Base-by-base conservation (phyloP, 2,329 filamentous ascomycete genomes). In the Aspergillus fijiensis region DNA sequence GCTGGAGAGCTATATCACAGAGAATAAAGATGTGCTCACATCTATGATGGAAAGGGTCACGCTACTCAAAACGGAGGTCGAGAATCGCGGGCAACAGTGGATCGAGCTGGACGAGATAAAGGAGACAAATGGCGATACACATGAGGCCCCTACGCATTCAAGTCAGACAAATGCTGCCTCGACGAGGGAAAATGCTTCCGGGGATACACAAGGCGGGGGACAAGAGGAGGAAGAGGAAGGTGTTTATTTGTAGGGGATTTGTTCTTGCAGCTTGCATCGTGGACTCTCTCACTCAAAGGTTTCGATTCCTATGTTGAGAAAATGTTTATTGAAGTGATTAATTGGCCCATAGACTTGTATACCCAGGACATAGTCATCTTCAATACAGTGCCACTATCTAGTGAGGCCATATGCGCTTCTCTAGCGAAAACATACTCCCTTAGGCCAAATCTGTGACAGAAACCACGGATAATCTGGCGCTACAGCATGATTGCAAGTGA, bases 11-110 rank as follows among this genome's bases (percentile, higher is more conserved):
- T 76, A 76, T 56, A 79, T 88, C 47, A 62, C 76, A 21, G 86
- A 89, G 74, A 88, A 89, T 57, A 76, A 82, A 57, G 76, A 76
- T 16, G 85, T 88, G 27, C 81, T 87, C 31, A 72, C 68, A 59
- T 77, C 83, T 31, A 86, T 87, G 77, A 76, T 78, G 57, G 82
- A 83, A 72, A 75, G 86, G 60, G 79, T 87, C 39, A 72, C 71
- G 49, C 63, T 87, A 59, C 72, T 87, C 51, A 83, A 79, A 64
- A 67, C 62, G 66, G 78, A 75, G 60, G 84, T 88, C 14, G 81
- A 84, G 67, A 75, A 78, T 62, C 78, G 86, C 62, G 85, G 85
- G 2, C 75, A 85, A 73, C 72, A 69, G 33, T 87, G 84, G 85
- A 76, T 74, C 65, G 76, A 75, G 59, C 63, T 66, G 52, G 65